Evolutionary conservation across 176 grass and related monocot species (phyloP), one percentile per base, ranked within the genome.

Genomic region (Oryza australiensis): DNA sequence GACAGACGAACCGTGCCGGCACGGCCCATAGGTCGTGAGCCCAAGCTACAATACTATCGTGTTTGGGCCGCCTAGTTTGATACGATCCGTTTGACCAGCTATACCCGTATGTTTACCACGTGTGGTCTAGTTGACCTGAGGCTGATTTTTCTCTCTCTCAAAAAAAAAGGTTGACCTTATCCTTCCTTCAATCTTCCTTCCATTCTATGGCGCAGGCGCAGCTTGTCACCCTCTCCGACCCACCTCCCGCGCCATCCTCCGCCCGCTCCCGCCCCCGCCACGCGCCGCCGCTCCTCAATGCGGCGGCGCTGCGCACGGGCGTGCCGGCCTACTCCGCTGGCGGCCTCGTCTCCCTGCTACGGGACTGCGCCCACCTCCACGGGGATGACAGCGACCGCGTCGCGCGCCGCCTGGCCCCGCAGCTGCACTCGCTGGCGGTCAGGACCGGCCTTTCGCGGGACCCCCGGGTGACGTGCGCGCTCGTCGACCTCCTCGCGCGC

Each of bases 401-500:
- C 2, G 13, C 53, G 1, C 41, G 86, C 11, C 55, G 60, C 22
- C 28, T 94, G 49, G 91, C 89, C 20, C 88, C 88, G 63, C 91
- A 85, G 73, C 88, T 94, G 60, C 94, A 97, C 67, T 92, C 87
- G 0, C 84, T 80, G 13, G 81, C 85, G 64, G 66, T 89, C 22
- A 64, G 92, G 42, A 13, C 82, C 18, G 94, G 94, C 8, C 65
- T 66, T 46, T 68, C 84, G 80, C 15, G 76, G 18, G 84, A 94
- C 73, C 88, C 84, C 2, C 88, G 81, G 26, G 83, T 91, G 48
- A 88, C 85, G 71, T 94, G 91, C 84, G 88, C 87, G 37, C 76
- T 97, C 63, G 86, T 91, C 62, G 91, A 97, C 62, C 78, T 97
- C 51, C 90, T 93, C 45, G 86, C 82, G 35, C 80, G 62, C 60